These are phyloP conservation scores for Mycena metata DNA, from an alignment of 768 basidiomycete genomes.

Conservation along the genomic window DNA sequence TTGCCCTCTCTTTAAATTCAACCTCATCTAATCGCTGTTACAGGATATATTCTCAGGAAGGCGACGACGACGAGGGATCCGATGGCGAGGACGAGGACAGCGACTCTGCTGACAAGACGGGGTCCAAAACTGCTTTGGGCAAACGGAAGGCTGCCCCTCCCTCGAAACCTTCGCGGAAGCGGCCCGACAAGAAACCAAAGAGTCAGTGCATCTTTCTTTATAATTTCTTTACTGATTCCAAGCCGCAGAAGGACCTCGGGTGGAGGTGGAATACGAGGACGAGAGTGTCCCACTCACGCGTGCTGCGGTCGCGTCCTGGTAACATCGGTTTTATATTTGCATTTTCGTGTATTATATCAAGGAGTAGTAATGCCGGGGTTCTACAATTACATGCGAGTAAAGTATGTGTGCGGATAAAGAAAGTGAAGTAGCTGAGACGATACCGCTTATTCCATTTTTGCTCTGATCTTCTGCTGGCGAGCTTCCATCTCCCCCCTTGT, in stretches of 20 bases:
- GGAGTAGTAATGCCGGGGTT: conserved; percentile 28
- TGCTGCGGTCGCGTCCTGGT: conserved; percentile 68
- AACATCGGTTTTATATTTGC: conserved; percentile 39
- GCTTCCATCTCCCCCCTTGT: conserved; percentile 75
- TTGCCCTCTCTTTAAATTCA: not conserved
- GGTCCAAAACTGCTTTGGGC: conserved; percentile 63
- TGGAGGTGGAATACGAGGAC: conserved; percentile 97
- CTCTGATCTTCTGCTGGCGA: conserved; percentile 55
- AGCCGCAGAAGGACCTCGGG: conserved; percentile 75
- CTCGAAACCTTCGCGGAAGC: conserved; percentile 62
- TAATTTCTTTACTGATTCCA: conserved; percentile 13
- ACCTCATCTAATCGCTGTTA: conserved; percentile 32
- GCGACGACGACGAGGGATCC: conserved; percentile 54
- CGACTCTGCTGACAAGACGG: conserved; percentile 52
- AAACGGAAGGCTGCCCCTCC: conserved; percentile 75
- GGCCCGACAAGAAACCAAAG: conserved; percentile 71
- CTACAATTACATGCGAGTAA: conserved; percentile 12
- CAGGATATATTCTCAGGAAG: conserved; percentile 62
- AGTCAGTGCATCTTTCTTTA: conserved; percentile 56
- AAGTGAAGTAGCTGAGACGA: not conserved
- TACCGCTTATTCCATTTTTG: conserved; percentile 47
- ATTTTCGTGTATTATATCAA: conserved; percentile 35
- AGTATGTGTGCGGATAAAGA: not conserved
- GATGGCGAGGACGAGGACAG: conserved; percentile 51
- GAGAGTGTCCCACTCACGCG: conserved; percentile 73